Evolutionary conservation across 1,139 yeast genomes (phyloP), one percentile per base, ranked within the genome.

Genomic region (Saccharomyces hybrid): DNA sequence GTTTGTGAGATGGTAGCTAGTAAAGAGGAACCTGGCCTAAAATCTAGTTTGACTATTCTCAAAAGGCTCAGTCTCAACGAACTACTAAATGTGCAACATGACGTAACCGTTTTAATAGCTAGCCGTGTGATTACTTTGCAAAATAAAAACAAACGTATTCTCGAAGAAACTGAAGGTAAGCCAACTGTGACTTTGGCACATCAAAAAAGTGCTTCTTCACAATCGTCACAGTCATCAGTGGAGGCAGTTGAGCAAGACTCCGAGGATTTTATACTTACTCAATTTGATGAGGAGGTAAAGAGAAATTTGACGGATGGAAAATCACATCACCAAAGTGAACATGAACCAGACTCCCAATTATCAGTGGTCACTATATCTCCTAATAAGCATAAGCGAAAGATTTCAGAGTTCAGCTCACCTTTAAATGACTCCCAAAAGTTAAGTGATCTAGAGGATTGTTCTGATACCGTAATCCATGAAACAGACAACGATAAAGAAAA

Each of bases 191-290:
- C 14, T 31, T 5, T 28, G 4, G 9, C 13, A 5, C 25, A 44
- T 14, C 52, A 27, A 27, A 47, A 44, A 46, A 53, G 20, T 16
- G 44, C 3, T 20, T 13, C 13, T 9, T 5, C 2, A 2, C n/a
- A 38, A 4, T 38, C 44, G 4, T 38, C 44, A 6, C 44, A 38
- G 44, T 38, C 7, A 5, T 11, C 44, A 20, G 44, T 38, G n/a
- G 44, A 16, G 25, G 44, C 25, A 9, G n/a, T 49, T 1, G 50
- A 52, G 14, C 58, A 58, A 13, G 64, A 62, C 51, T 54, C 58
- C 11, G 63, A 65, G 47, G 68, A 63, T 7, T 59, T 60, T 16
- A 57, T 64, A 6, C 31, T 63, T 41, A 64, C 69, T 1, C 67
- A 65, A 38, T 52, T 58, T 38, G 63, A 62, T 23, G 44, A 38